Conservation (phyloP, 371 early-diverging fungal genomes). For the Mortierella sp. region DNA sequence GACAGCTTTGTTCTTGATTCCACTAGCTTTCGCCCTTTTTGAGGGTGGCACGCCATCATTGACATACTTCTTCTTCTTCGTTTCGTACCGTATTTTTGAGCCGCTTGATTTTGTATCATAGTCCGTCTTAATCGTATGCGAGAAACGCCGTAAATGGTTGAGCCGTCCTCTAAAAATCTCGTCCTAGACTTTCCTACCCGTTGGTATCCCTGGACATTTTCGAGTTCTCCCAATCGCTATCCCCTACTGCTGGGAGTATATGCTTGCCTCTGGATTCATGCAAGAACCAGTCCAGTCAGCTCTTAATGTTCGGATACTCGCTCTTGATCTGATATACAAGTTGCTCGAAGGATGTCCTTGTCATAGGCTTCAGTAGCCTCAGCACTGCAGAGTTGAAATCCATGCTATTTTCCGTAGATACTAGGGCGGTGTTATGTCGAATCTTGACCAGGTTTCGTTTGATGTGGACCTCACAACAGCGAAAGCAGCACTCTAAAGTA, state of each 20-base stretch:
- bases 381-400: not conserved
- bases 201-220: constrained; percentile 14
- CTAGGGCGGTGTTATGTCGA: not conserved
- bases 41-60: constrained; percentile 15
- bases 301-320: not conserved
- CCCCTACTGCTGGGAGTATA: constrained; percentile 8
- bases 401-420: not conserved
- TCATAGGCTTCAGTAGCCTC: not conserved
- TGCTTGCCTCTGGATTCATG: constrained; percentile 8
- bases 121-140: too few relatives aligned
- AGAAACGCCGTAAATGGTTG: too few relatives aligned
- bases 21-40: constrained; percentile 7
- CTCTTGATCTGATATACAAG: too few relatives aligned
- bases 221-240: not conserved
- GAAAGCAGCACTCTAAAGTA: constrained; percentile 5
- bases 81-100: too few relatives aligned
- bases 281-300: constrained; percentile 14
- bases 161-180: constrained; percentile 7
- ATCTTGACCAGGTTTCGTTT: constrained; percentile 10
- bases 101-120: too few relatives aligned
- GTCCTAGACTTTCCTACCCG: constrained; percentile 18
- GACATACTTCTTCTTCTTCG: not conserved
- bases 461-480: constrained; percentile 18
- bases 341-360: not conserved
- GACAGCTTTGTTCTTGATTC: constrained; percentile 11